Conservation (phyloP, 2,329 filamentous ascomycete species). For the Dissoconium aciculare region DNA sequence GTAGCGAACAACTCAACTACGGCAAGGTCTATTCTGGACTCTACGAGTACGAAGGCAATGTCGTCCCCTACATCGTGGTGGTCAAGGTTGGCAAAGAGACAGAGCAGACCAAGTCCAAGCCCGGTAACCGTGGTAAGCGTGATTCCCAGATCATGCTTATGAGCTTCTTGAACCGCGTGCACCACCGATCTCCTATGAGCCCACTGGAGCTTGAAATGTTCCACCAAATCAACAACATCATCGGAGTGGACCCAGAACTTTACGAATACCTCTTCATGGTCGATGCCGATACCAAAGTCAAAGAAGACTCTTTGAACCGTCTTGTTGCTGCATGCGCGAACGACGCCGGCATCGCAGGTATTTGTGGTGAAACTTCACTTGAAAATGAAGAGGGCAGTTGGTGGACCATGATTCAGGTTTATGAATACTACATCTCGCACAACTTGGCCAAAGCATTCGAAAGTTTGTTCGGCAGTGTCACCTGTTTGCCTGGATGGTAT, state of each 20-base stretch:
- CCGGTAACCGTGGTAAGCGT: slow-evolving; percentile 97
- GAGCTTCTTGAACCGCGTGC: slow-evolving; percentile 97
- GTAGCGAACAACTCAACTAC: slow-evolving; percentile 98
- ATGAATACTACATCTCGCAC: slow-evolving; percentile 99
- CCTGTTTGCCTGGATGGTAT: slow-evolving; percentile 97
- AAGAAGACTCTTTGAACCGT: slow-evolving; percentile 80
- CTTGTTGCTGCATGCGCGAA: slow-evolving; percentile 86
- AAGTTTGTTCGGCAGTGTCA: slow-evolving; percentile 92
- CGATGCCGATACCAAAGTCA: slow-evolving; percentile 89
- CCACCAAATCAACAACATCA: slow-evolving; percentile 96
- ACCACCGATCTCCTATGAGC: slow-evolving; percentile 94
- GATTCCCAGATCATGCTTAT: slow-evolving; percentile 98
- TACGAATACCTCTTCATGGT: slow-evolving; percentile 96
- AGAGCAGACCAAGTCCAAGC: slow-evolving; percentile 75
- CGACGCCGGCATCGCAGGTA: slow-evolving; percentile 90
- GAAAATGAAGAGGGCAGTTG: slow-evolving; percentile 90
- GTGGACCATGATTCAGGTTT: slow-evolving; percentile 99
- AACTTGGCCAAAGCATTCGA: slow-evolving; percentile 94
- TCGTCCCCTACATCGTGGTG: slow-evolving; percentile 90
- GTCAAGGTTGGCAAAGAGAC: slow-evolving; percentile 95
- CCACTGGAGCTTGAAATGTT: slow-evolving; percentile 96
- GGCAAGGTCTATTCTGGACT: slow-evolving; percentile 95
- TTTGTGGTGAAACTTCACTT: slow-evolving; percentile 90
- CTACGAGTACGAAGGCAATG: slow-evolving; percentile 95
- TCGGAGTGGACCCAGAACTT: slow-evolving; percentile 94